phyloP scores from a whole-genome alignment of 2,329 filamentous ascomycete genomes.

The Metarhizium guizhouense region DNA sequence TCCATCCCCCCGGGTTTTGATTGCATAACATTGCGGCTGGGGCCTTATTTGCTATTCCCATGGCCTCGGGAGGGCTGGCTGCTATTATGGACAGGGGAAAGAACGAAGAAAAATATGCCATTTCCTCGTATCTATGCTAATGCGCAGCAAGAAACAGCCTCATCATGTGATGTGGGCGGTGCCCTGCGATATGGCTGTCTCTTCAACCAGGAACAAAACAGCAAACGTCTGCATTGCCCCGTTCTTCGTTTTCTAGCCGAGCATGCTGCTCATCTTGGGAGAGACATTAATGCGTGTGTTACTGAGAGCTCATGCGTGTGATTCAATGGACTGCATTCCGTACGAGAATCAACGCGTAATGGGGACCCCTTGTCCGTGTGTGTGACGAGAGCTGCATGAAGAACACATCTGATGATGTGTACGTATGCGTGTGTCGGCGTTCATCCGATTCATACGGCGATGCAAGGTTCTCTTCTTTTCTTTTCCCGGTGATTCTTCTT shows the following conservation, averaged over 20 bases:
- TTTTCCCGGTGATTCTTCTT: neutral
- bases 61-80: no score
- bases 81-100: no score
- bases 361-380: neutral
- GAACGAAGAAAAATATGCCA: no score
- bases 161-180: neutral
- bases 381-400: neutral
- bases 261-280: neutral
- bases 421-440: neutral
- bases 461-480: neutral
- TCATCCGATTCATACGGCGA: neutral
- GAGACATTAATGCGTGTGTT: neutral
- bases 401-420: neutral
- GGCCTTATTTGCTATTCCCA: no score
- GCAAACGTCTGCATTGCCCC: neutral
- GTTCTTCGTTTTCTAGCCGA: neutral
- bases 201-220: neutral
- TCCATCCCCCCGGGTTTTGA: no score
- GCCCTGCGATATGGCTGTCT: no score
- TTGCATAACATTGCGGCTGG: no score
- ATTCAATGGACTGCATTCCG: neutral
- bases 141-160: neutral
- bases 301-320: neutral
- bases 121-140: no score
- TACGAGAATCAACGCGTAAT: neutral